Evolutionary conservation across 345 rosid genomes (phyloP), one percentile per base, ranked within the genome.

Genomic region (Kernera saxatilis): DNA sequence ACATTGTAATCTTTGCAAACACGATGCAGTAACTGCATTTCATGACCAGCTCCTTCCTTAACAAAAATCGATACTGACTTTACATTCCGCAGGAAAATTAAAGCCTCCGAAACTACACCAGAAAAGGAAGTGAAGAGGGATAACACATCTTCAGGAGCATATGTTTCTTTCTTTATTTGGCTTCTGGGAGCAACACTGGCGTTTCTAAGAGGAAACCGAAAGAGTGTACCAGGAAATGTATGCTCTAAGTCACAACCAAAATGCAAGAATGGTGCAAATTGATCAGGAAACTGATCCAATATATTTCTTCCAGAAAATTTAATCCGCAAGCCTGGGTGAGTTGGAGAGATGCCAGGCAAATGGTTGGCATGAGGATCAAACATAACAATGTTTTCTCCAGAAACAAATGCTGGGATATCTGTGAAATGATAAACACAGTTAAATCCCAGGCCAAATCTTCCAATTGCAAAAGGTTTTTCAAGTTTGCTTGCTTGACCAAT

Each of bases 341-440:
- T 88, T 57, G 98, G 98, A 65, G 97, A 85, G 69, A 90, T 88
- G 51, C 98, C 98, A 19, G 98, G 98, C 80, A 93, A 86, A 86
- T 82, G 86, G 68, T 77, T 75, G 62, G 98, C 98, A 81, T 93
- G 98, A 49, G 98, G 98, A 84, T 93, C 98, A 83, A 93, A 93
- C 90, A 93, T 88, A 60, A 93, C 97, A 66, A 93, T 79, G 70
- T 93, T 93, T 78, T 93, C 98, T 71, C 98, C 98, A 49, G 98
- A 93, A 79, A 93, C 96, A 82, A 93, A 93, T 30, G 87, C 74
- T 10, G 98, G 98, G 68, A 90, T 80, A 64, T 93, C 98, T 48
- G 98, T 93, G 64, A 93, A 93, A 84, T 93, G 98, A 86, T 93
- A 93, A 54, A 90, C 98, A 76, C 98, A 93, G 73, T 93, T 93